Evolutionary conservation across 495 filamentous ascomycete species (phyloP).

Genomic region (Penicillium simplicissimum): DNA sequence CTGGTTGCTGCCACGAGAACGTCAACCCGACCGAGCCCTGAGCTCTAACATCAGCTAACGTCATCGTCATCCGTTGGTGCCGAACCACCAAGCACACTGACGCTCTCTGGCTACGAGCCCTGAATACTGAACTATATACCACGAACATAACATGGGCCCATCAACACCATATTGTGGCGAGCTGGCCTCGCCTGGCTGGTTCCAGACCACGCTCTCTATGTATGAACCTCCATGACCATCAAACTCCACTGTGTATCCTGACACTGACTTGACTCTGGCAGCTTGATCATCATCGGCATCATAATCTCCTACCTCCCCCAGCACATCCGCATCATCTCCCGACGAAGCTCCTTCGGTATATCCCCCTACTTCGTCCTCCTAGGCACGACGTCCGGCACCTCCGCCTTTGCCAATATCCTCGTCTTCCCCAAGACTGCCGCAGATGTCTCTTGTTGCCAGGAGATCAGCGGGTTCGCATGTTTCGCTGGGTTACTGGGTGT

Average conservation of each 20-base stretch:
- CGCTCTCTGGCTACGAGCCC: background rate
- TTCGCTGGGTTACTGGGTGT: constrained; percentile 83
- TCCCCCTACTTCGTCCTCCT: constrained; percentile 93
- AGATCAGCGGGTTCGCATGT: constrained; percentile 78
- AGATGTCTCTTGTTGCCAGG: constrained; percentile 81
- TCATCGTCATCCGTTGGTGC: background rate
- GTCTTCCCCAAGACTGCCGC: constrained; percentile 72
- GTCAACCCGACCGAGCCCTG: constrained; percentile 1
- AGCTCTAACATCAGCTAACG: constrained; percentile 7
- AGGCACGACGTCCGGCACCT: constrained; percentile 83
- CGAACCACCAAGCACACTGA: constrained; percentile 20
- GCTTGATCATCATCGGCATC: constrained; percentile 86
- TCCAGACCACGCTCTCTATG: constrained; percentile 65
- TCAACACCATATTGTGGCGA: constrained; percentile 37
- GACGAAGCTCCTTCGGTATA: constrained; percentile 90
- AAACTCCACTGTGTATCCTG: background rate
- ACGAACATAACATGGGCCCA: constrained; percentile 27
- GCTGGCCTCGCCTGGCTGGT: constrained; percentile 49
- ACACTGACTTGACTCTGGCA: constrained; percentile 31
- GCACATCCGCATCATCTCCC: constrained; percentile 83
- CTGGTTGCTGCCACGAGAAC: background rate
- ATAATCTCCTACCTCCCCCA: constrained; percentile 93
- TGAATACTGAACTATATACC: background rate
- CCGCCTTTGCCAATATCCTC: constrained; percentile 87
- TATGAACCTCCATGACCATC: constrained; percentile 28